Evolutionary conservation across 345 rosid species (phyloP), one percentile per base, ranked within the genome.

Genomic region (Noccaea bulbosa): DNA sequence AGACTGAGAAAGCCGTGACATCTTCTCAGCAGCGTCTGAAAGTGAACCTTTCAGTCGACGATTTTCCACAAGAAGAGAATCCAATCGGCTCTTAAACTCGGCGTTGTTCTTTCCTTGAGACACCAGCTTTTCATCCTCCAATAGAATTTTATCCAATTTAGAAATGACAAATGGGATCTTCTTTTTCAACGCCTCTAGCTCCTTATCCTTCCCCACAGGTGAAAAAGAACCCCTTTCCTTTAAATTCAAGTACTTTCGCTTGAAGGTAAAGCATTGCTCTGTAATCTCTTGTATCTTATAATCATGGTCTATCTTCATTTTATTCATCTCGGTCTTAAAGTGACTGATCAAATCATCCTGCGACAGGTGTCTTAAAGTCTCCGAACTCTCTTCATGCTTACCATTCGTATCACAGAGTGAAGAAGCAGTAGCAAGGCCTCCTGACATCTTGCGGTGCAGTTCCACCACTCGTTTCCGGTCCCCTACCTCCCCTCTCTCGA

Each of bases 261-360:
- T 88, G 54, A 83, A 82, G 56, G 64, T 78, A 78, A 85, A 94
- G 59, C 57, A 62, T 40, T 83, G 71, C 65, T 94, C 99, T 17
- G 96, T 91, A 74, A 80, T 65, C 38, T 81, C 72, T 49, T 78
- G 88, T 76, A 88, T 79, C 53, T 70, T 34, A 40, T 79, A 82
- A 60, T 91, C 98, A 70, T 86, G 86, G 75, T 81, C 62, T 77
- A 89, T 87, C 83, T 89, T 94, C 96, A 91, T 87, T 83, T 85
- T 82, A 55, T 69, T 81, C 89, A 94, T 86, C 85, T 89, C 96
- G n/a, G 49, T 35, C 78, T 84, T 91, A 52, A 84, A 82, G 83
- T 84, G 80, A 27, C 0, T 49, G 50, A 85, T 74, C 69, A 94
- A 48, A 4, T 80, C 82, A 5, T 84, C 93, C 7, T 5, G 70